Conservation (phyloP, 2,329 filamentous ascomycete species). For the Trichoderma koningii region DNA sequence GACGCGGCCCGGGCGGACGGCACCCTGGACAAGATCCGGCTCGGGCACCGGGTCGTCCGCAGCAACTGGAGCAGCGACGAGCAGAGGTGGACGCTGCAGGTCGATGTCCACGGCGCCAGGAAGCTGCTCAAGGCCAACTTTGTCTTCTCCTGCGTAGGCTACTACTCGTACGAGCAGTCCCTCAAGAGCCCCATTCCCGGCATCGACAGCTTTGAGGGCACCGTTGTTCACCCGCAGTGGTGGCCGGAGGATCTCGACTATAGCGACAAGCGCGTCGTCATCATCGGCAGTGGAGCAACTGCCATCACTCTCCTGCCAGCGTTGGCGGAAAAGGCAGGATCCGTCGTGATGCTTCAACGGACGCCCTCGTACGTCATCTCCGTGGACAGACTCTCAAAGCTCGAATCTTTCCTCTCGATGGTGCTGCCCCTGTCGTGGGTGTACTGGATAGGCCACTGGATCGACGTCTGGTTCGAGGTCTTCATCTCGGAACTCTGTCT, state of each 20-base stretch:
- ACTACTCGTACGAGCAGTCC: slow-evolving; percentile 71
- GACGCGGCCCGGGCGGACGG: slow-evolving; percentile 53
- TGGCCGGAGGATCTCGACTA: slow-evolving; percentile 73
- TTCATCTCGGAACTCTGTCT: slow-evolving; percentile 43
- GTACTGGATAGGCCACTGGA: slow-evolving; percentile 51
- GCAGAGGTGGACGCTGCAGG: slow-evolving; percentile 57
- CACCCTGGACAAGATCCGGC: slow-evolving; percentile 57
- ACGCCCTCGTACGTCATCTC: slow-evolving; percentile 70
- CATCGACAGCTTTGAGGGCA: slow-evolving; percentile 65
- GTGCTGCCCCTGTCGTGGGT: slow-evolving; percentile 52
- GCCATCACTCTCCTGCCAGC: slow-evolving; percentile 75
- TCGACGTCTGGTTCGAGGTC: slow-evolving; percentile 50
- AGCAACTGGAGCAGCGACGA: slow-evolving; percentile 58
- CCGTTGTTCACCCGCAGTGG: slow-evolving; percentile 70
- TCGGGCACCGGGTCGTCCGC: slow-evolving; percentile 50
- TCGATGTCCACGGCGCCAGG: slow-evolving; percentile 39
- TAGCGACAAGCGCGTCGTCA: slow-evolving; percentile 65
- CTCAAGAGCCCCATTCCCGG: slow-evolving; percentile 65
- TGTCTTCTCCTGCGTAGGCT: slow-evolving; percentile 63
- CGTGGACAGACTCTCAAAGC: slow-evolving; percentile 46
- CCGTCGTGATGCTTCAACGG: slow-evolving; percentile 79
- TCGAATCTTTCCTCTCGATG: slow-evolving; percentile 43
- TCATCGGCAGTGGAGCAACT: slow-evolving; percentile 79
- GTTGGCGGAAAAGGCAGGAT: slow-evolving; percentile 63
- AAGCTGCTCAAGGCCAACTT: slow-evolving; percentile 50